Conservation (phyloP, 2,329 filamentous ascomycete genomes). For the Emergomyces pasteurianus region DNA sequence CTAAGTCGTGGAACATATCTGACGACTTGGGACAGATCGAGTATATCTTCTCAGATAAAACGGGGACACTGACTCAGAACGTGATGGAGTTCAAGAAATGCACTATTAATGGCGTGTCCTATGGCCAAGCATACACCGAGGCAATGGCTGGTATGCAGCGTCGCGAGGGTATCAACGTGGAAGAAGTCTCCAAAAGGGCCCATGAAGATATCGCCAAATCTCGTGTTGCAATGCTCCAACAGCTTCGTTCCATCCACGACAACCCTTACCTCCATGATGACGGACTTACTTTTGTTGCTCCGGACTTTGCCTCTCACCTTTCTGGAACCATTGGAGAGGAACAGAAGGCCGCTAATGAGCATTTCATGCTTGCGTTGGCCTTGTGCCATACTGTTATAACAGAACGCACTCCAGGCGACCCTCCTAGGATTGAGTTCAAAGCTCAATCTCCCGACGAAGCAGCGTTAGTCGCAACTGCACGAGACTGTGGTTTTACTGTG, state of each 20-base stretch:
- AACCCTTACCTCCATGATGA: slow-evolving; percentile 89
- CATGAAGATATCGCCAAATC: slow-evolving; percentile 67
- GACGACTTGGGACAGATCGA: slow-evolving; percentile 97
- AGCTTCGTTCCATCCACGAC: slow-evolving; percentile 65
- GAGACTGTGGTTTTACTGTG: slow-evolving; percentile 90
- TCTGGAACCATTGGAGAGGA: slow-evolving; percentile 62
- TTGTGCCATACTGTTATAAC: slow-evolving; percentile 96
- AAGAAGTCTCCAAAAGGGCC: slow-evolving; percentile 62
- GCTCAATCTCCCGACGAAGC: slow-evolving; percentile 96
- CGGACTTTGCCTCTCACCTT: slow-evolving; percentile 77
- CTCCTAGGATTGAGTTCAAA: slow-evolving; percentile 85
- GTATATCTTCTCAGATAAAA: slow-evolving; percentile 97
- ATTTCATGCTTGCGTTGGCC: slow-evolving; percentile 89
- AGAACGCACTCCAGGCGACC: slow-evolving; percentile 78
- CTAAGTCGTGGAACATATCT: slow-evolving; percentile 98
- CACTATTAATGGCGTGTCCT: slow-evolving; percentile 88
- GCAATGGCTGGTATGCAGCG: slow-evolving; percentile 94
- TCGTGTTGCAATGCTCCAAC: slow-evolving; percentile 57
- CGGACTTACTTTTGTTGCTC: slow-evolving; percentile 80
- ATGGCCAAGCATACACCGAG: slow-evolving; percentile 96
- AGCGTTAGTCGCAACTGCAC: slow-evolving; percentile 82
- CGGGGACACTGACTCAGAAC: slow-evolving; percentile 79
- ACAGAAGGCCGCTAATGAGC: slow-evolving; percentile 66
- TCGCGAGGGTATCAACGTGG: slow-evolving; percentile 74
- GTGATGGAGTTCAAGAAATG: slow-evolving; percentile 99